phyloP scores from a whole-genome alignment of 179 eudicot species.

The Camellia oleifera region DNA sequence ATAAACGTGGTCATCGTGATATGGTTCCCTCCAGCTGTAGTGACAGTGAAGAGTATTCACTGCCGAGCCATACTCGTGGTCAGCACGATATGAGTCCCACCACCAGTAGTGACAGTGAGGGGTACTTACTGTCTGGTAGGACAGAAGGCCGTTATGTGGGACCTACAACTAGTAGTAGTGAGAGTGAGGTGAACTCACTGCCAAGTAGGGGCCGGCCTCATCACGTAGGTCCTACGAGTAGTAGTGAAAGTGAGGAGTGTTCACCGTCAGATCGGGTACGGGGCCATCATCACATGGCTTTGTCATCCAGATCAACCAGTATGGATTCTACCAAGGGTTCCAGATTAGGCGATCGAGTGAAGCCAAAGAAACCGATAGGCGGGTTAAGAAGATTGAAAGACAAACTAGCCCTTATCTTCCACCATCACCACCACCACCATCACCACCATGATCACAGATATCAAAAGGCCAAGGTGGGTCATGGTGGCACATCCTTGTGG shows the following conservation, averaged over 20 bases:
- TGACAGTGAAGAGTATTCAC: slow-evolving; percentile 24
- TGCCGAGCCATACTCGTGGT: not conserved
- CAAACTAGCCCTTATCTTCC: slow-evolving; percentile 63
- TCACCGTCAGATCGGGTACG: not conserved
- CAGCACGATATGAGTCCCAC: slow-evolving; percentile 2
- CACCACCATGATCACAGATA: slow-evolving; percentile 28
- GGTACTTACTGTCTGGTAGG: not conserved
- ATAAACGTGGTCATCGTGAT: too few relatives aligned
- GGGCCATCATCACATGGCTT: not conserved
- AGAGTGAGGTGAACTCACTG: slow-evolving; percentile 1
- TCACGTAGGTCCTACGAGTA: slow-evolving; percentile 9
- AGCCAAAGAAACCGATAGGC: slow-evolving; percentile 32
- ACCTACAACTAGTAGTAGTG: slow-evolving; percentile 4
- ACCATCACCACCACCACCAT: slow-evolving; percentile 73
- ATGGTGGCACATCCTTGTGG: slow-evolving; percentile 30
- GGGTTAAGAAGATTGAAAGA: slow-evolving; percentile 50
- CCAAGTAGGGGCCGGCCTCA: not conserved
- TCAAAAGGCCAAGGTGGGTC: slow-evolving; percentile 16
- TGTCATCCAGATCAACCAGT: slow-evolving; percentile 17
- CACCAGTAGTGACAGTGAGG: slow-evolving; percentile 6
- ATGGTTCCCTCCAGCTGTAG: not conserved
- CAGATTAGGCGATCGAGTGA: slow-evolving; percentile 17
- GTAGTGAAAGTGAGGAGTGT: slow-evolving; percentile 12
- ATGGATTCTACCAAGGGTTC: slow-evolving; percentile 15
- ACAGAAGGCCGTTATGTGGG: not conserved